Base-by-base conservation (phyloP, 2,329 filamentous ascomycete genomes). In the Ceratocystis cacaofunesta region DNA sequence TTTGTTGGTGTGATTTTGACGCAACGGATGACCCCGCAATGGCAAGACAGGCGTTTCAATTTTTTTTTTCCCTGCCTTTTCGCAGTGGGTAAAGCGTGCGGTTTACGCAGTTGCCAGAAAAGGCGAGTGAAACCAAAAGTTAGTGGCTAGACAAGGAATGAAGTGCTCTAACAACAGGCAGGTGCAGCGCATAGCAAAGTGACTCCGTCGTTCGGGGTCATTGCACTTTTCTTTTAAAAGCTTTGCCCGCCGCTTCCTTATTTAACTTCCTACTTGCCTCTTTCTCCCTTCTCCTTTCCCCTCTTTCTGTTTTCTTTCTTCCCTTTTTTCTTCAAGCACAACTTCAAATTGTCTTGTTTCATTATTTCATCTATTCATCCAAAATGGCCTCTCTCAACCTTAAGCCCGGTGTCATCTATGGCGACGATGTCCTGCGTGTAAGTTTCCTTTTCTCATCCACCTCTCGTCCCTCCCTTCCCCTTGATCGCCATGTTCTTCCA, bases 351-450 rank as follows among this genome's bases (percentile, higher is more conserved):
- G 55, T 67, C 57, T 52, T 67, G 32, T 57, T 63, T 63, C 62
- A 30, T 62, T 46, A 30, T 65, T 22, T 30, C 58, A 58, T 19
- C 68, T 41, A 41, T 67, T 73, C 64, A 69, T 72, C 67, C 69
- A 71, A 62, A 65, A 67, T 67, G 66, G 63, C 63, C 70, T 77
- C 78, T 69, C 74, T 81, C 69, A 79, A 76, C 73, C 77, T 79
- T 70, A 80, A 81, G 77, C 71, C 78, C 68, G 79, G 79, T 70
- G 79, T 81, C 74, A 80, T 81, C 73, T 78, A 80, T 69, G 79
- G 79, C 70, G 78, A 81, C 70, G 79, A 81, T 72, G 79, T 81
- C 69, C 74, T 79, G 67, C 77, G 65, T 66, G 68, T 69, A 52
- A 65, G 65, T 68, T 50, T 62, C 62, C 55, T 32, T 57, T 58